Base-by-base conservation (phyloP, 306 rosid genomes). In the Boehmeria nivea region DNA sequence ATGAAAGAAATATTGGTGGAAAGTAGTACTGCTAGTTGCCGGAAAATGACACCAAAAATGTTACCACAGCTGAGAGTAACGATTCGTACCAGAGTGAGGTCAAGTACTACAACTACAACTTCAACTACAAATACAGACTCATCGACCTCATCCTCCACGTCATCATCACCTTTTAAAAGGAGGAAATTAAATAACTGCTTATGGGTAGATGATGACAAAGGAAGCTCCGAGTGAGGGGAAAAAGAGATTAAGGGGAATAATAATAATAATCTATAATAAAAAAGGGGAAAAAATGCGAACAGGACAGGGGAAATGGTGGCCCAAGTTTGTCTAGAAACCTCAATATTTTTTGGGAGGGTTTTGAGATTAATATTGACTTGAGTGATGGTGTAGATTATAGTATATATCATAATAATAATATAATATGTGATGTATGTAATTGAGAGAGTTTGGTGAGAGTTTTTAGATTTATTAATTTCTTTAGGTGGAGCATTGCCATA, bases 121-220 rank as follows among this genome's bases (percentile, higher is more conserved):
- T 78, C 93, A 28, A 59, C 43, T 50, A 36, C 71, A n/a, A n/a
- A n/a, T 57, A 73, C 66, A 49, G 79, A 81, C 22, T 80, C 86
- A 0, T 72, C 16, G 44, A 10, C 91, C 2, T 79, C 91, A 10
- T 65, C 89, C 1, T 67, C 80, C 3, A 55, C 63, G 54, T 61
- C 83, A 5, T 71, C 77, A 52, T 71, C 77, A 52, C 63, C 83
- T 31, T 64, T 46, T 73, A 93, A 87, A 79, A 87, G 87, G 75
- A 73, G 95, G 83, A 93, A 87, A 81, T 43, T 85, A 75, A 77
- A 75, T 60, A 80, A 73, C 51, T 73, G 70, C 63, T 78, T 65
- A 66, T 80, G 93, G 95, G 86, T 68, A 63, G 87, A 79, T 65
- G 89, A 77, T 71, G 96, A 87, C 80, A 81, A 81, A 57, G 87